These are phyloP conservation scores for Neospermospora avenae DNA, from an alignment of 2,329 filamentous ascomycete species.

Conservation along the genomic window DNA sequence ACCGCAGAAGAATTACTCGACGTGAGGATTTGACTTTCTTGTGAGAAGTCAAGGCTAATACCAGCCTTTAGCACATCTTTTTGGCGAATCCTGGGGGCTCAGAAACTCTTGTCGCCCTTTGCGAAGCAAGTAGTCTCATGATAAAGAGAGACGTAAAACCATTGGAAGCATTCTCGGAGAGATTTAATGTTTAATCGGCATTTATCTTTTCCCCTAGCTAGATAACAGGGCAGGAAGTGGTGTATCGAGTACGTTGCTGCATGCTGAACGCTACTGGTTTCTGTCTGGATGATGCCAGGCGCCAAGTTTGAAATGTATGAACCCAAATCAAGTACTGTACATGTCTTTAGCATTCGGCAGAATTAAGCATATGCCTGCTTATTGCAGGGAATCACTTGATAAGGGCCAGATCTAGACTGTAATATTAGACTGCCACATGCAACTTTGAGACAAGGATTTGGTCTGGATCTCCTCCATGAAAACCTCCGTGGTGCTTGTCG, in stretches of 20 bases:
- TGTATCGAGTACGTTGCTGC: background rate
- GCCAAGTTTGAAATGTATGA: background rate
- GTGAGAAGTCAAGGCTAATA: background rate
- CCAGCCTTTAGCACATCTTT: background rate
- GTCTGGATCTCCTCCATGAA: too few relatives aligned
- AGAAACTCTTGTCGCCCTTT: background rate
- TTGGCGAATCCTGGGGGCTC: background rate
- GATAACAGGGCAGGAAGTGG: background rate
- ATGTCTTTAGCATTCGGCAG: too few relatives aligned
- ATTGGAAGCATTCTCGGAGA: background rate
- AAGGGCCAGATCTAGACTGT: too few relatives aligned
- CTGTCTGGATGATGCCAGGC: background rate
- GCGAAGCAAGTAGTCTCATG: background rate
- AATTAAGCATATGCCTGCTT: too few relatives aligned
- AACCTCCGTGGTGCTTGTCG: background rate
- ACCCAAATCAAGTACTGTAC: too few relatives aligned
- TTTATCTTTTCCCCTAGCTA: background rate
- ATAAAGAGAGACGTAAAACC: background rate
- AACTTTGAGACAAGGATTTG: too few relatives aligned
- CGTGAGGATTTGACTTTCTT: background rate
- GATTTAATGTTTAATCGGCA: background rate
- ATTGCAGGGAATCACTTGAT: too few relatives aligned
- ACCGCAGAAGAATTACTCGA: background rate
- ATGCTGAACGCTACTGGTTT: background rate
- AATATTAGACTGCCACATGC: too few relatives aligned